These are phyloP conservation scores for Trametes meyenii DNA, from an alignment of 768 basidiomycete species.

Conservation along the genomic window DNA sequence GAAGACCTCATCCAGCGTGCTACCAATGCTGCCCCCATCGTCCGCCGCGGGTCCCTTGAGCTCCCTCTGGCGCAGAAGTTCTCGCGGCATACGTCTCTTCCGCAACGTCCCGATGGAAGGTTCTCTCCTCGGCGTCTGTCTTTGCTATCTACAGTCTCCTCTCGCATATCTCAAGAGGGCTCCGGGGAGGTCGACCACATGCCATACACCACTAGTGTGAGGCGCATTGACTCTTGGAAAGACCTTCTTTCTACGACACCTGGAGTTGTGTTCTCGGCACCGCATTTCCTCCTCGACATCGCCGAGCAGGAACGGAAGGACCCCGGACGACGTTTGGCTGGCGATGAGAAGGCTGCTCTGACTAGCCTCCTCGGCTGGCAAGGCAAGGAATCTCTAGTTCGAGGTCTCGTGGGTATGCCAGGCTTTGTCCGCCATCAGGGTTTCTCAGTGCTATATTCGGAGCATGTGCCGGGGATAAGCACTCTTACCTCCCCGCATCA, in stretches of 20 bases:
- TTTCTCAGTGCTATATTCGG: constrained; percentile 53
- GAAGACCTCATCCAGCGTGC: constrained; percentile 36
- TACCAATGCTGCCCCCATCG: constrained; percentile 29
- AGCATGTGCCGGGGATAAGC: constrained; percentile 35
- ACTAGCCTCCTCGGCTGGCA: constrained; percentile 65
- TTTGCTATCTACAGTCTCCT: constrained; percentile 16
- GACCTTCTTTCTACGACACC: constrained; percentile 56
- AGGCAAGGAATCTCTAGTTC: constrained; percentile 39
- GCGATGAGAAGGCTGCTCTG: constrained; percentile 60
- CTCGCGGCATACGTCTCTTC: constrained; percentile 19
- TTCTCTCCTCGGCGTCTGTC: constrained; percentile 23
- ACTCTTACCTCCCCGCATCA: constrained; percentile 21
- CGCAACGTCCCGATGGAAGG: constrained; percentile 35
- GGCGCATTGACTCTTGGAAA: constrained; percentile 43
- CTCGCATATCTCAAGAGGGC: constrained; percentile 11
- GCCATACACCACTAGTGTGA: constrained; percentile 44
- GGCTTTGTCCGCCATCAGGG: constrained; percentile 65
- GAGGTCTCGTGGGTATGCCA: constrained; percentile 49
- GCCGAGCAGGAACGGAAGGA: constrained; percentile 51
- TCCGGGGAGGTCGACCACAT: constrained; percentile 4
- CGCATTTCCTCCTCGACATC: constrained; percentile 51
- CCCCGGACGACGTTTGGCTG: constrained; percentile 45
- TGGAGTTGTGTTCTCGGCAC: constrained; percentile 50
- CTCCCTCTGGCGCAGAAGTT: constrained; percentile 28
- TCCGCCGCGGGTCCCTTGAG: constrained; percentile 46